Conservation (phyloP, 129 eudicot species). For the Erigeron canadensis region DNA sequence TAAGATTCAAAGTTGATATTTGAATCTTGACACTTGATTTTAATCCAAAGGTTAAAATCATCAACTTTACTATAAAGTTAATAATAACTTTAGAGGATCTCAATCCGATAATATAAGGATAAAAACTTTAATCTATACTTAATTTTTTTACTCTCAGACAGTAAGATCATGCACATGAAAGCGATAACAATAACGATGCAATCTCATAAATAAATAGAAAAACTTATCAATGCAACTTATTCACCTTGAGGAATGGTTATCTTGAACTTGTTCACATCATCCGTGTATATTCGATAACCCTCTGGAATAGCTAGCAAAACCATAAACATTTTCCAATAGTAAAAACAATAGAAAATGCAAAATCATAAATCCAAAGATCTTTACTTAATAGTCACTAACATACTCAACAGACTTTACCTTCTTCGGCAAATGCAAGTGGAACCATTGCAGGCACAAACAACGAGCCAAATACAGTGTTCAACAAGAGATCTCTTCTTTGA, state of each 20-base stretch:
- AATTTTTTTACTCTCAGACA: background rate
- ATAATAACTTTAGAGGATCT: no score
- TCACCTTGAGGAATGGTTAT: conserved; percentile 79
- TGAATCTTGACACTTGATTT: no score
- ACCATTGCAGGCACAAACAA: conserved; percentile 56
- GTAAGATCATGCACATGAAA: background rate
- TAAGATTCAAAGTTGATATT: no score
- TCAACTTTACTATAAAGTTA: no score
- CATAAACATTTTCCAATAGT: background rate
- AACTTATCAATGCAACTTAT: background rate
- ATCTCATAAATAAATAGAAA: background rate
- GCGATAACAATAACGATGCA: conserved; percentile 10
- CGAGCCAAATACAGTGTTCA: conserved; percentile 47
- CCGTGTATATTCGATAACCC: conserved; percentile 65
- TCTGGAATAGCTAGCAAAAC: conserved; percentile 39
- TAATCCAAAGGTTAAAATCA: no score
- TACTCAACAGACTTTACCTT: conserved; percentile 35
- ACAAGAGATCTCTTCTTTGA: conserved; percentile 64
- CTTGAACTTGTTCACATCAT: conserved; percentile 92
- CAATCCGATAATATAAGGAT: no score
- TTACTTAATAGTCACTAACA: background rate
- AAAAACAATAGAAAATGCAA: background rate
- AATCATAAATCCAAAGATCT: background rate
- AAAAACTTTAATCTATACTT: no score
- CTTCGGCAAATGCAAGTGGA: conserved; percentile 57